Base-by-base conservation (phyloP, 2,329 filamentous ascomycete species). In the Aquanectria penicillioides region DNA sequence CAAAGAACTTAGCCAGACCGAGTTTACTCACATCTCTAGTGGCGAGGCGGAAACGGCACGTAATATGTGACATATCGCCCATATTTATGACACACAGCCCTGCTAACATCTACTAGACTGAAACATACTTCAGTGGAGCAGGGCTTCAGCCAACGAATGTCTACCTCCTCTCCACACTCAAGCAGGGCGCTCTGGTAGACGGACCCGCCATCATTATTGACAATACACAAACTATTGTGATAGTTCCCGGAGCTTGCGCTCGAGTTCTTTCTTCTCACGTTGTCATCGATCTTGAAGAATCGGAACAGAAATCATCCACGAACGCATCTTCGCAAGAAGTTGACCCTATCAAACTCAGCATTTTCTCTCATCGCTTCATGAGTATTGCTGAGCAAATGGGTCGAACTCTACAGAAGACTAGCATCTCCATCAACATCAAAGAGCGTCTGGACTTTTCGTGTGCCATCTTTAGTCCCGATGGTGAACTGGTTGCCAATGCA, bases 321-420 rank as follows among this genome's bases (percentile, higher is more conserved):
- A 15, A 25, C 37, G 47, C 3, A 51, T 62, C 11, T 62, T 54
- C 46, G 52, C n/a, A 51, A 5, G 53, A 66, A 2, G 86, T 91
- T 2, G 88, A 92, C 69, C 90, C 89, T 0, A 89, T 93, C 61
- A 83, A 91, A 73, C 80, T 93, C 0, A 88, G 84, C 63, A 88
- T 93, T 54, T 92, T 93, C 69, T 88, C 86, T 0, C 89, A 93
- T 72, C 83, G 90, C 7, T 93, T 93, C 75, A 93, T 93, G 90
- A 87, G 88, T 2, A 91, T 93, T 61, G 90, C 90, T 1, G 90
- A 93, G 73, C 89, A 93, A 69, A 93, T 93, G 90, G 90, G 90
- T 1, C 82, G 88, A 44, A 87, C 89, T 6, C 73, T 93, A 31
- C 89, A 93, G 68, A 92, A 92, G 77, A 92, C 89, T 0, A 87